phyloP scores from a whole-genome alignment of 1,284 basidiomycete species.

The Sanghuangporus baumii region DNA sequence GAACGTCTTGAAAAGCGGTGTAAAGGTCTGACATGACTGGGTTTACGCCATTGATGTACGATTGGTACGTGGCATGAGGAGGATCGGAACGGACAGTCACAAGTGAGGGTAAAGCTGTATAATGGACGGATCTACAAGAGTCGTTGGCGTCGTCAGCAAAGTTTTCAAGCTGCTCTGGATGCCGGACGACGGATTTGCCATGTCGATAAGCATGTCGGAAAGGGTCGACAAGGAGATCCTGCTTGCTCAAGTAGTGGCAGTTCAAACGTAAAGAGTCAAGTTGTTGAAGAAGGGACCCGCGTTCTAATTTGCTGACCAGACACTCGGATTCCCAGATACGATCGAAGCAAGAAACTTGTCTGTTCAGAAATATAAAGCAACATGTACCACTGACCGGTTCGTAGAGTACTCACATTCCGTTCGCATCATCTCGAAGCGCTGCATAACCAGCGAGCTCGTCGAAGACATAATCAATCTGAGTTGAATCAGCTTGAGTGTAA shows the following conservation, averaged over 20 bases:
- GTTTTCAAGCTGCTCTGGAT: neutral
- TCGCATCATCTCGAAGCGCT: slow-evolving; percentile 33
- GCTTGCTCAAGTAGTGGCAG: slow-evolving; percentile 22
- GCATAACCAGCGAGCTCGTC: slow-evolving; percentile 47
- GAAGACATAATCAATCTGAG: slow-evolving; percentile 42
- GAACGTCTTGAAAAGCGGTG: slow-evolving; percentile 21
- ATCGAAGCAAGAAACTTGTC: slow-evolving; percentile 50
- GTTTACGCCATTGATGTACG: slow-evolving; percentile 55
- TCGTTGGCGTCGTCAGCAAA: neutral
- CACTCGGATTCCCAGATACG: slow-evolving; percentile 45
- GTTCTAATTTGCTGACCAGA: slow-evolving; percentile 22
- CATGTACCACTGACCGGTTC: neutral
- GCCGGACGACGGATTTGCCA: neutral
- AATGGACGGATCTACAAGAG: slow-evolving; percentile 28
- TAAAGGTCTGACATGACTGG: slow-evolving; percentile 31
- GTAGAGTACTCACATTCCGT: slow-evolving; percentile 31
- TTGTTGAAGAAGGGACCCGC: slow-evolving; percentile 20
- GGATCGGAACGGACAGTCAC: slow-evolving; percentile 32
- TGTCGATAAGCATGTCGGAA: slow-evolving; percentile 10
- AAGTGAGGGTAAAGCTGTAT: slow-evolving; percentile 42
- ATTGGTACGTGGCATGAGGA: slow-evolving; percentile 30
- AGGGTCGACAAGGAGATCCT: slow-evolving; percentile 21
- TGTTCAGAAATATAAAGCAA: slow-evolving; percentile 18
- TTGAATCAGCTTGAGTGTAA: slow-evolving; percentile 1
- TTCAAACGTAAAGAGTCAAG: slow-evolving; percentile 23